Conservation (phyloP, 2,329 filamentous ascomycete genomes). For the Herpotrichia juniperi region DNA sequence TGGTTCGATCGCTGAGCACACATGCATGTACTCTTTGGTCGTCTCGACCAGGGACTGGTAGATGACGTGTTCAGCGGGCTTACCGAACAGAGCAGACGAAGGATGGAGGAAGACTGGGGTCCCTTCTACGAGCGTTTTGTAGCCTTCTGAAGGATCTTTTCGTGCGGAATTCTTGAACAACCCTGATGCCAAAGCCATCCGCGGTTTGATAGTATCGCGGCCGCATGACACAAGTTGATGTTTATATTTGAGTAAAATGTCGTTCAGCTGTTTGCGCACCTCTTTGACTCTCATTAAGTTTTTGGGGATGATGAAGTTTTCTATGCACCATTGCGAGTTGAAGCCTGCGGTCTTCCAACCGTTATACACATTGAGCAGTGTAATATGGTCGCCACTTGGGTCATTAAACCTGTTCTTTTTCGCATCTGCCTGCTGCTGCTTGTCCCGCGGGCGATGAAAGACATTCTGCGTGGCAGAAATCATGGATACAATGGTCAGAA, state of each 20-base stretch:
- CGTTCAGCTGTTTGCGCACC: constrained; percentile 87
- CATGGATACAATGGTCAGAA: constrained; percentile 79
- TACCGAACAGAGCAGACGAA: constrained; percentile 88
- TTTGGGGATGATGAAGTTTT: constrained; percentile 95
- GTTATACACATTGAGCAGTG: constrained; percentile 95
- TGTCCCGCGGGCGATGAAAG: constrained; percentile 97
- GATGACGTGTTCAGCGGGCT: constrained; percentile 94
- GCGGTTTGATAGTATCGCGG: constrained; percentile 82
- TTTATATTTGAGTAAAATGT: constrained; percentile 92
- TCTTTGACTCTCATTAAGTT: constrained; percentile 89
- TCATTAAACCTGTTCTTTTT: constrained; percentile 99
- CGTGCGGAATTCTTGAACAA: constrained; percentile 96
- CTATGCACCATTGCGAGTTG: constrained; percentile 90
- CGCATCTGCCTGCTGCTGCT: constrained; percentile 93
- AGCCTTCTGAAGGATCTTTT: constrained; percentile 95
- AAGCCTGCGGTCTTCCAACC: constrained; percentile 89
- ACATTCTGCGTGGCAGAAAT: constrained; percentile 78
- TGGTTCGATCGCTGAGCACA: constrained; percentile 89
- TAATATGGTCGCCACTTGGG: constrained; percentile 90
- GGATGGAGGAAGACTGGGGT: constrained; percentile 96
- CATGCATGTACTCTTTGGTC: constrained; percentile 98
- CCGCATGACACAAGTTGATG: constrained; percentile 85
- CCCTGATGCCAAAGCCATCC: constrained; percentile 86
- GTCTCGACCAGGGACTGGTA: constrained; percentile 92
- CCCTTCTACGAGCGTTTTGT: constrained; percentile 95